These are phyloP conservation scores for Candida schatavii DNA, from an alignment of 805 yeast species.

Conservation along the genomic window DNA sequence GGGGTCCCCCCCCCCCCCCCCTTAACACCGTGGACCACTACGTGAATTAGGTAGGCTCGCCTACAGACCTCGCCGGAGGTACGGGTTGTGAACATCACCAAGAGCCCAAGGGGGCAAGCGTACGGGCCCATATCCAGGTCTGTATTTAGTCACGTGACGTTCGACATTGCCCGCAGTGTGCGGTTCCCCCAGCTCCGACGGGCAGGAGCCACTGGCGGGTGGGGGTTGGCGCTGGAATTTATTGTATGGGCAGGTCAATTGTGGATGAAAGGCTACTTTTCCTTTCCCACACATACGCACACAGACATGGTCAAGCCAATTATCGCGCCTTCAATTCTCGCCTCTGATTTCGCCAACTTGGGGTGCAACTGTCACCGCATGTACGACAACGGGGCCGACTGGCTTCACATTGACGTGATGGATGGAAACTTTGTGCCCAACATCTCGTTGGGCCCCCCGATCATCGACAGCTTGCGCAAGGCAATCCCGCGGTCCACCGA, in stretches of 20 bases:
- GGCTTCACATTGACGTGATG: slow-evolving; percentile 99
- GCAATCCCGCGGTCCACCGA: slow-evolving; percentile 65
- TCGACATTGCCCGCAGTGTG: background rate
- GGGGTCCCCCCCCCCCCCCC: no score
- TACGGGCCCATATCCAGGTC: no score
- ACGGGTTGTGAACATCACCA: no score
- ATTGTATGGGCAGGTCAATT: background rate
- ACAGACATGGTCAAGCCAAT: slow-evolving; percentile 66
- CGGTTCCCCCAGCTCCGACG: background rate
- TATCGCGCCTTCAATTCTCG: slow-evolving; percentile 92
- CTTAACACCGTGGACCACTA: no score
- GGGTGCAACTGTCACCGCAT: slow-evolving; percentile 85
- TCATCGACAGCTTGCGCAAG: slow-evolving; percentile 73
- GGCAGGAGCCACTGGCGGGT: background rate
- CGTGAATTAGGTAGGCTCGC: no score
- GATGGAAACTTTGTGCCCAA: slow-evolving; percentile 99
- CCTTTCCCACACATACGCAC: background rate
- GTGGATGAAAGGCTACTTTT: background rate
- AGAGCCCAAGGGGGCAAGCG: no score
- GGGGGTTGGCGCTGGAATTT: background rate
- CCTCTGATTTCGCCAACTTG: slow-evolving; percentile 86
- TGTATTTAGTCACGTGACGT: no score
- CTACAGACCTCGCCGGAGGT: no score
- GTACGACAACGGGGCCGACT: slow-evolving; percentile 80
- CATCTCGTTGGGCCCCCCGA: slow-evolving; percentile 90